Conservation (phyloP, 257 asterid species). For the Petrea volubilis region DNA sequence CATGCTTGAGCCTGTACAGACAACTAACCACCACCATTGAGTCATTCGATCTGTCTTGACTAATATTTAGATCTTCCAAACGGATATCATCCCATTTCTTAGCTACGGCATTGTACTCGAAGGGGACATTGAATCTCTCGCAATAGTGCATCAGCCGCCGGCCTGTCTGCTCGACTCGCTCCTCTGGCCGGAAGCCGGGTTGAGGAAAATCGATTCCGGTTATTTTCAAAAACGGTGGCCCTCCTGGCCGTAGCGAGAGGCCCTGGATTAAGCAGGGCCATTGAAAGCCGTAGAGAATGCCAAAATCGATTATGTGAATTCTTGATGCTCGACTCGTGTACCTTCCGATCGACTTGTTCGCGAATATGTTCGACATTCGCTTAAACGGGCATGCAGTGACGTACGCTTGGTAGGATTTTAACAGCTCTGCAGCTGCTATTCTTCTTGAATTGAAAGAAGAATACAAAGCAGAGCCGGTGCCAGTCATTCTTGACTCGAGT, state of each 20-base stretch:
- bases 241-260: constrained; percentile 56
- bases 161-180: constrained; percentile 65
- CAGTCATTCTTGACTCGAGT: constrained; percentile 58
- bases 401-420: constrained; percentile 46
- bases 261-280: constrained; percentile 80
- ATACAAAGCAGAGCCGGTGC: constrained; percentile 48
- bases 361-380: constrained; percentile 59
- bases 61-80: constrained; percentile 47
- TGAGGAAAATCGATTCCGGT: constrained; percentile 77
- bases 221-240: constrained; percentile 54
- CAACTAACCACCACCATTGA: constrained; percentile 54
- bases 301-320: constrained; percentile 69
- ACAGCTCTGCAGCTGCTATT: constrained; percentile 39
- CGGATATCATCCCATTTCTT: constrained; percentile 57
- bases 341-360: constrained; percentile 51
- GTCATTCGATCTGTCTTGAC: constrained; percentile 35
- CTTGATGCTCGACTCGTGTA: constrained; percentile 20
- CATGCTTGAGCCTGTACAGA: constrained; percentile 52
- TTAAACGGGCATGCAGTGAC: constrained; percentile 55
- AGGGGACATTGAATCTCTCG: constrained; percentile 49
- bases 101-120: constrained; percentile 58
- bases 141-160: constrained; percentile 42
- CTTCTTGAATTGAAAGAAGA: constrained; percentile 30
- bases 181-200: constrained; percentile 61
- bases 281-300: constrained; percentile 68